Percentiles rank a stretch among this genome's conserved stretches.
phyloP scores from a whole-genome alignment of 805 yeast species.

The Spathaspora gorwiae region DNA sequence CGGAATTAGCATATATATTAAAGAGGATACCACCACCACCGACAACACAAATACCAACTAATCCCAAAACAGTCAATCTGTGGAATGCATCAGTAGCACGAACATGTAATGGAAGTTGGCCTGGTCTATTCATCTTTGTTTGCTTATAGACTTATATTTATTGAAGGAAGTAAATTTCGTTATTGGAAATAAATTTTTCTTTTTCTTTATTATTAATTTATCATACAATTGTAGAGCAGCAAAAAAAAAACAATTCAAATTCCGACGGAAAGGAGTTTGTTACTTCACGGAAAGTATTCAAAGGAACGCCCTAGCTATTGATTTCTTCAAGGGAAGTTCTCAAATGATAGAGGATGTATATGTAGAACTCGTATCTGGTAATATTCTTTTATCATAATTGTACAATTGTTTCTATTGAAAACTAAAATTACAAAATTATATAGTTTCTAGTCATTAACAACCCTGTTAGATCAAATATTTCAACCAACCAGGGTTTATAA shows the following conservation, averaged over 20 bases:
- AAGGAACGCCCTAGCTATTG: no score
- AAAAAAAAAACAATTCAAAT: neutral
- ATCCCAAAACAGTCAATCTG: conserved; percentile 38
- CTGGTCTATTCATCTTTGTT: neutral
- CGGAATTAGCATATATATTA: conserved; percentile 41
- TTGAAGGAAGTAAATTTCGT: no score
- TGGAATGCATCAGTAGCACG: conserved; percentile 42
- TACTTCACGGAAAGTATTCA: no score
- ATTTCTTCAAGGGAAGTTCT: no score
- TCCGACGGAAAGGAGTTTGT: neutral
- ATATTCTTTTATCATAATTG: neutral
- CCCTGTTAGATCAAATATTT: conserved; percentile 27
- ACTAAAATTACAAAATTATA: neutral
- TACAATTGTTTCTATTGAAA: neutral
- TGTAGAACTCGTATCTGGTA: no score
- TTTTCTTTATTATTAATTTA: neutral
- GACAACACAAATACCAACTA: conserved; percentile 37
- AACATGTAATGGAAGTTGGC: conserved; percentile 35
- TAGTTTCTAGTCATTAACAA: neutral
- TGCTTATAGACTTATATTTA: no score
- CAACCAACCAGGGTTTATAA: conserved; percentile 34
- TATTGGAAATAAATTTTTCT: neutral
- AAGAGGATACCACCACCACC: conserved; percentile 37
- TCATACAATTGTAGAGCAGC: neutral
- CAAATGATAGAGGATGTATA: no score